phyloP scores from a whole-genome alignment of 148 eudicot species.

The Persicaria maculosa region DNA sequence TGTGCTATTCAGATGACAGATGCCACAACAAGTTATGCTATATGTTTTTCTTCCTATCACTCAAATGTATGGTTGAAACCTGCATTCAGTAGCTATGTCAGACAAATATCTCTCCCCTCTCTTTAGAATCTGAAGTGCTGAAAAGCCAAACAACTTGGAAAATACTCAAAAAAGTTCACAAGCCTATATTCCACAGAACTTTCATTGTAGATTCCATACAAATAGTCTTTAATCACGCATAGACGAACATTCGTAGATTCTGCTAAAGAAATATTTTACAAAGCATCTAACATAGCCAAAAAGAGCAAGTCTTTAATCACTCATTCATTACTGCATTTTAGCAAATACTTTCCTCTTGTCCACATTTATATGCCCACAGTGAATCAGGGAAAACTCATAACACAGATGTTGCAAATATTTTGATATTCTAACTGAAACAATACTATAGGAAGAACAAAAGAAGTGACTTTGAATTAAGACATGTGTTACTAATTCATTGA shows the following conservation, averaged over 20 bases:
- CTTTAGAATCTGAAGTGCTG: neutral
- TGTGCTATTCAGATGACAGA: conserved; percentile 1
- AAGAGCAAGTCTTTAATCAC: neutral
- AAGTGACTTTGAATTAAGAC: neutral
- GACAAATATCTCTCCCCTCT: neutral
- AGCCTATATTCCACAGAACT: neutral
- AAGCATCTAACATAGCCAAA: neutral
- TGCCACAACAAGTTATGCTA: neutral
- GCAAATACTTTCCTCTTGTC: neutral
- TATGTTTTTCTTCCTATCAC: neutral
- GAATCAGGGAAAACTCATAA: neutral
- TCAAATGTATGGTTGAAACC: neutral
- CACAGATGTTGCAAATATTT: neutral
- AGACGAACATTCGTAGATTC: neutral
- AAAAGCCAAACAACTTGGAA: neutral
- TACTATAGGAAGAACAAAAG: neutral
- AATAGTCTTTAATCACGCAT: neutral
- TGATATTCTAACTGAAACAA: neutral
- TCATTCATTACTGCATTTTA: neutral
- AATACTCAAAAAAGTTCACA: neutral
- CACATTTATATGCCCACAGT: neutral
- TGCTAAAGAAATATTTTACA: neutral
- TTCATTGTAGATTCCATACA: neutral
- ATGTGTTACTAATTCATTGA: neutral
- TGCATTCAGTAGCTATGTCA: neutral